These are phyloP conservation scores for Serendipita vermifera DNA, from an alignment of 768 basidiomycete species.

Conservation along the genomic window DNA sequence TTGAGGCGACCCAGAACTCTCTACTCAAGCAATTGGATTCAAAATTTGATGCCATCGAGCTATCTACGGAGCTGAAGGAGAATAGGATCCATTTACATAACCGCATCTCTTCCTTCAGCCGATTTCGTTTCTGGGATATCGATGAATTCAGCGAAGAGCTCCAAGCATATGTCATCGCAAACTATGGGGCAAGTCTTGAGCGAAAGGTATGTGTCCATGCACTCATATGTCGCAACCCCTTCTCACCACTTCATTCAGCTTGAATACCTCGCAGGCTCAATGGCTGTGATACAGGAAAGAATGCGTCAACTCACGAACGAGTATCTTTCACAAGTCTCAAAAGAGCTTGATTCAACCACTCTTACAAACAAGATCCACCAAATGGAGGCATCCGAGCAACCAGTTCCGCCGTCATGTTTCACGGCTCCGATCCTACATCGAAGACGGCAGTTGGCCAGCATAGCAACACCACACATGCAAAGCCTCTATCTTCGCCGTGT, in stretches of 20 bases:
- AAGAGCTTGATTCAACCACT: not conserved
- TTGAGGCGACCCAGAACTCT: not conserved
- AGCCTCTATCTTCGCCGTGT: not conserved
- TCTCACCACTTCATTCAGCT: not conserved
- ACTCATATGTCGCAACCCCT: not conserved
- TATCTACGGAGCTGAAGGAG: not conserved
- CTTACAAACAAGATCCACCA: not conserved
- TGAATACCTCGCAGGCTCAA: not conserved
- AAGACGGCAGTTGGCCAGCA: not conserved
- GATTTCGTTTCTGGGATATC: not conserved
- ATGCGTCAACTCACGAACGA: not conserved
- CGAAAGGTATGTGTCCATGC: not conserved
- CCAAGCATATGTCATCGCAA: not conserved
- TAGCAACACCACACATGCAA: not conserved
- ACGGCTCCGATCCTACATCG: not conserved
- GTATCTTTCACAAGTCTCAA: not conserved
- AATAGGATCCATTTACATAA: not conserved
- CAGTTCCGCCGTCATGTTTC: not conserved
- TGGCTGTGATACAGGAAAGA: not conserved
- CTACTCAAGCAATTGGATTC: not conserved
- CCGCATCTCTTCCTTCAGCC: not conserved
- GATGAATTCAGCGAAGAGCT: not conserved
- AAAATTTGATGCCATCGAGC: not conserved
- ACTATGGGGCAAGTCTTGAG: not conserved
- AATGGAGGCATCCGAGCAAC: not conserved